phyloP scores from a whole-genome alignment of 2,329 filamentous ascomycete genomes.

The Aspergillus ustus region DNA sequence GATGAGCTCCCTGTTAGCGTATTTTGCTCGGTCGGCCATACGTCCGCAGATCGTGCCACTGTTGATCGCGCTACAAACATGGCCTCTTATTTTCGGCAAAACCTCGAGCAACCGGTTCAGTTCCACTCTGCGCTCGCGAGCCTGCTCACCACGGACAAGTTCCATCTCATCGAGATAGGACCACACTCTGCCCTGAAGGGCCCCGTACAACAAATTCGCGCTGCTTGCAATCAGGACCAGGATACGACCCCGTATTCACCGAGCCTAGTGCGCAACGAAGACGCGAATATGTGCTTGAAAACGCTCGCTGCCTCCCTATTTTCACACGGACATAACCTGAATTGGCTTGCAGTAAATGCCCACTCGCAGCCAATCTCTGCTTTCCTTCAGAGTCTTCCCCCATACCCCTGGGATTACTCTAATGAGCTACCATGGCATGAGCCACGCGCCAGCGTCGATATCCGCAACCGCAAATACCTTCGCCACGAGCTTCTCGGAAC shows the following conservation, averaged over 20 bases:
- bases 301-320: too few relatives aligned
- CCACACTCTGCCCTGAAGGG: slow-evolving; percentile 19
- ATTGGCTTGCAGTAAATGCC: neutral
- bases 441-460: neutral
- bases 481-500: slow-evolving; percentile 34
- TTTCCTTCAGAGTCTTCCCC: neutral
- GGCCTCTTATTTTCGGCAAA: neutral
- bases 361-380: neutral
- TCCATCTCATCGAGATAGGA: slow-evolving; percentile 17
- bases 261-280: neutral
- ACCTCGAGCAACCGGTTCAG: neutral
- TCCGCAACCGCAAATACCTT: neutral
- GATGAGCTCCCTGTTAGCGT: too few relatives aligned
- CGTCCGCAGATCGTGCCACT: too few relatives aligned
- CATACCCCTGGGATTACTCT: neutral
- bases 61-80: neutral
- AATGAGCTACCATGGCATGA: neutral
- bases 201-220: slow-evolving; percentile 9
- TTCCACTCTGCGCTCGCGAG: slow-evolving; percentile 1
- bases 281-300: neutral
- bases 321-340: too few relatives aligned
- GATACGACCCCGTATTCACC: neutral
- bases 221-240: neutral
- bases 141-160: neutral
- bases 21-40: too few relatives aligned